Evolutionary conservation across 495 filamentous ascomycete genomes (phyloP).

Genomic region (Lophium mytilinum): DNA sequence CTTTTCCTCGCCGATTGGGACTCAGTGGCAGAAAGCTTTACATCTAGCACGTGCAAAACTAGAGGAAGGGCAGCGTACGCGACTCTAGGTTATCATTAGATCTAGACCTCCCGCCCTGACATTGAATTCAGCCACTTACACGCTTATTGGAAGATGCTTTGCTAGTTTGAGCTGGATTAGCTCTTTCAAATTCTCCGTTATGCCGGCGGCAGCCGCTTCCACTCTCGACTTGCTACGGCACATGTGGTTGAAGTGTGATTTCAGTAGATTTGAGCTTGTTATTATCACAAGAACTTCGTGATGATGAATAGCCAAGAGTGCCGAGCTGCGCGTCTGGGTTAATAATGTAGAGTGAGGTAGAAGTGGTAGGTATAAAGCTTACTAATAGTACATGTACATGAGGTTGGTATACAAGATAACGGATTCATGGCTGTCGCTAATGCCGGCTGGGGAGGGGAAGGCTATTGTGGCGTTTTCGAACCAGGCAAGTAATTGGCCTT

Average conservation of each 20-base stretch:
- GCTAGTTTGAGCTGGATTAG: neutral
- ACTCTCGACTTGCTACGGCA: neutral
- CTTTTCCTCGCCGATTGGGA: neutral
- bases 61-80: neutral
- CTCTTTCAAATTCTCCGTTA: neutral
- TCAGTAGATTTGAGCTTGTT: neutral
- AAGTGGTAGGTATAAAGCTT: conserved; percentile 7
- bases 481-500: neutral
- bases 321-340: neutral
- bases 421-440: conserved; percentile 26
- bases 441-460: neutral
- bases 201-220: neutral
- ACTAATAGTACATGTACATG: conserved; percentile 48
- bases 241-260: neutral
- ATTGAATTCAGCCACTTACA: neutral
- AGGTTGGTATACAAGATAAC: conserved; percentile 37
- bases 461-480: neutral
- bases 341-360: too few relatives aligned
- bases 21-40: neutral
- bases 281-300: neutral
- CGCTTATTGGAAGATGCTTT: neutral
- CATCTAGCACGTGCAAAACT: neutral
- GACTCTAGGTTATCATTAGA: neutral
- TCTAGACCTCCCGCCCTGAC: neutral
- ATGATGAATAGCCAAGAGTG: neutral